Base-by-base conservation (phyloP, 805 yeast genomes). In the Pichia deserticola region DNA sequence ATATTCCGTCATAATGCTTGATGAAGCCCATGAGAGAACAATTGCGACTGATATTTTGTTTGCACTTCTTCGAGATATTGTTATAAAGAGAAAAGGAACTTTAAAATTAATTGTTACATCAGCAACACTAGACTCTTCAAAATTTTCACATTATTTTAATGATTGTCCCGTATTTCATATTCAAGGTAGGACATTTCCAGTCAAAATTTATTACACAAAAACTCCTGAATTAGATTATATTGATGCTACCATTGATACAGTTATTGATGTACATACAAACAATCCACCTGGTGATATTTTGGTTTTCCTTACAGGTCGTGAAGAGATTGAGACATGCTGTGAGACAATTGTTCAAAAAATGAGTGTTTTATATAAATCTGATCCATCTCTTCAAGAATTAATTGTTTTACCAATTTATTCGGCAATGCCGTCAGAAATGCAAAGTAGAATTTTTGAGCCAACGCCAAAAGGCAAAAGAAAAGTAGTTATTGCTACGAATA, bases 1-100 rank as follows among this genome's bases (percentile, higher is more conserved):
- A 52, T 93, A 93, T 61, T 81, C 95, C 0, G 93, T 86, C 3
- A 79, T 93, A 3, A 87, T 93, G 89, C 72, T 93, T 51, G 99
- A 93, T 69, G 99, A 92, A 66, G 98, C 98, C 0, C 99, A 93
- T 70, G 99, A 93, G 67, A 75, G 99, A 60, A 92, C 98, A 1
- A 77, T 93, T 30, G 88, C 95, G 0, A 93, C 98, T 0, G 99
- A 93, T 72, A 84, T 93, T 28, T 69, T 92, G 15, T 86, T 93
- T 70, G 96, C 96, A 0, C 72, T 93, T 37, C 68, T 93, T 51
- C 84, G 88, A 58, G 78, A 82, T 49, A 92, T 96, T 2, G 83
- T 88, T 0, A 52, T 64, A 5, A 70, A 71, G 48, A 77, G 96
- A 54, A 86, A 92, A 2, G 70, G 70, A 5, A 82, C 84, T 49